These are phyloP conservation scores for Nitzschia palea DNA, from an alignment of 108 stramenopile genomes.

Conservation along the genomic window DNA sequence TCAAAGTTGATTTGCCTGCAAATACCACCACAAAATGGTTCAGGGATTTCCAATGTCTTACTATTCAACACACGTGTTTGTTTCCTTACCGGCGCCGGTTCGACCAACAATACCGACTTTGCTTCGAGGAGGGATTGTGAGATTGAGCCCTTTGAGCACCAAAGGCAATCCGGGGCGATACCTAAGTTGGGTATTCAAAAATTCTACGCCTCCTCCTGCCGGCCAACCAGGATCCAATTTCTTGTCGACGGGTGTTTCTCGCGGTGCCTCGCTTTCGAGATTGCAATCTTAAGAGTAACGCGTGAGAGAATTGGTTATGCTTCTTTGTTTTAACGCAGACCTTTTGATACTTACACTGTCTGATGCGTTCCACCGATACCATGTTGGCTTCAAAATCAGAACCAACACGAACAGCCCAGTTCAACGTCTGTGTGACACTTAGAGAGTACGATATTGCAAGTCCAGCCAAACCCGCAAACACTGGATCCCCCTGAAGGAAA, in stretches of 20 bases:
- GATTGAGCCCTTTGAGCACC: slow-evolving; percentile 72
- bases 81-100: slow-evolving; percentile 27
- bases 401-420: slow-evolving; percentile 89
- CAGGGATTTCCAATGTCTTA: background rate
- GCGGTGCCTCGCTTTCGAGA: slow-evolving; percentile 48
- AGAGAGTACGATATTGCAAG: slow-evolving; percentile 88
- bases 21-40: background rate
- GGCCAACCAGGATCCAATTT: slow-evolving; percentile 59
- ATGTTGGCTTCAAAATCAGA: slow-evolving; percentile 88
- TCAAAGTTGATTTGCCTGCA: slow-evolving; percentile 51
- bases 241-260: slow-evolving; percentile 27
- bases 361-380: slow-evolving; percentile 79
- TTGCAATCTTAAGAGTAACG: slow-evolving; percentile 37
- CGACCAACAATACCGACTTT: slow-evolving; percentile 55
- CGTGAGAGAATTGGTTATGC: no score
- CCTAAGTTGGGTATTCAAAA: slow-evolving; percentile 53
- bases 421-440: slow-evolving; percentile 82
- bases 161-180: slow-evolving; percentile 79
- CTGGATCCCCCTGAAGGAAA: slow-evolving; percentile 14
- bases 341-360: slow-evolving; percentile 46
- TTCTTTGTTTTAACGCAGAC: no score
- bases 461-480: slow-evolving; percentile 85
- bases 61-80: background rate
- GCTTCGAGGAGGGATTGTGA: slow-evolving; percentile 51
- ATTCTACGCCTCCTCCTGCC: slow-evolving; percentile 59